Evolutionary conservation across 2,329 filamentous ascomycete genomes (phyloP).

Genomic region (Penicillium sp.): DNA sequence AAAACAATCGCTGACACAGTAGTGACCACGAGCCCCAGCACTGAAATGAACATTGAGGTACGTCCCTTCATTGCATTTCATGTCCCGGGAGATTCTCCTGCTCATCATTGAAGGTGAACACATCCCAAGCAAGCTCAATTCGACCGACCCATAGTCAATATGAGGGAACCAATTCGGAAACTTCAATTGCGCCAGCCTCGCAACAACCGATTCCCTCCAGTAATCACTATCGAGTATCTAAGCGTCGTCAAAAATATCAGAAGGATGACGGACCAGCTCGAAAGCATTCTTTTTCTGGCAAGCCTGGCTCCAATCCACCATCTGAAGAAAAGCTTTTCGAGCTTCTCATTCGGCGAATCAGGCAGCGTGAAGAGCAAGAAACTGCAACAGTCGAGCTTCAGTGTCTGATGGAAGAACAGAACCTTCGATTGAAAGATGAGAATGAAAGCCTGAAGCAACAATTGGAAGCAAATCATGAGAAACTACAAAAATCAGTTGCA

Average conservation of each 20-base stretch:
- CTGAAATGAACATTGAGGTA: not conserved
- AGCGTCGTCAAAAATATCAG: conserved; percentile 10
- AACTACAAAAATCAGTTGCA: conserved; percentile 19
- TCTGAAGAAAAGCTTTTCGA: conserved; percentile 39
- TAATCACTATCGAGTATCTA: conserved; percentile 13
- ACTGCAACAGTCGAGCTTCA: conserved; percentile 17
- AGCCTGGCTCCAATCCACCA: conserved; percentile 8
- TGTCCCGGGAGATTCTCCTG: not conserved
- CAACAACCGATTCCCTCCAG: not conserved
- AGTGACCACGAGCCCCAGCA: not conserved
- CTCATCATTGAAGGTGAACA: not conserved
- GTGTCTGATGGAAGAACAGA: conserved; percentile 27
- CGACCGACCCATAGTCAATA: not conserved
- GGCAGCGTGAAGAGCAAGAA: conserved; percentile 35
- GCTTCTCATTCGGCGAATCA: conserved; percentile 35
- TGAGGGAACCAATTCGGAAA: not conserved
- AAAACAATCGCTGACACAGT: not conserved
- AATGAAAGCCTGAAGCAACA: conserved; percentile 28
- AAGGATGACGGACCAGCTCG: not conserved
- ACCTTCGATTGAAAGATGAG: conserved; percentile 25
- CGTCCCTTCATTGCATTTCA: not conserved
- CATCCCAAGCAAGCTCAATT: not conserved
- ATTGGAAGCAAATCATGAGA: conserved; percentile 17
- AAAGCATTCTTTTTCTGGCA: conserved; percentile 1
- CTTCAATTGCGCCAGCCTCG: not conserved